These are phyloP conservation scores for Candida ovalis DNA, from an alignment of 805 yeast genomes.

Conservation along the genomic window DNA sequence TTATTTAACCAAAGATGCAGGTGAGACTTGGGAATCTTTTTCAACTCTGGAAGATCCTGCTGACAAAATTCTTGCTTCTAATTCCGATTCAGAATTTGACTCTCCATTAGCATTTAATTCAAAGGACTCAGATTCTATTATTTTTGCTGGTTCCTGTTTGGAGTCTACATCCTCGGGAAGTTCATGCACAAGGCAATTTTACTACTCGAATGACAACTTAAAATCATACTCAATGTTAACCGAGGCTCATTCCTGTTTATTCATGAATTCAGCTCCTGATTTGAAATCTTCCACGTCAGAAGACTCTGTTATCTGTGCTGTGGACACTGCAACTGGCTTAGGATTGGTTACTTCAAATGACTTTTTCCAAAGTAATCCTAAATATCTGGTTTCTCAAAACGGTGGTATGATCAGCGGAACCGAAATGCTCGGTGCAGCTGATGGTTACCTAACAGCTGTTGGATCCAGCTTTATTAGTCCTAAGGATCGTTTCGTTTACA, in stretches of 20 bases:
- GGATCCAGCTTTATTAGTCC: slow-evolving; percentile 26
- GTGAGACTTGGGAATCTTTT: slow-evolving; percentile 39
- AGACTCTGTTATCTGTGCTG: slow-evolving; percentile 40
- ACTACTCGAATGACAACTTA: slow-evolving; percentile 45
- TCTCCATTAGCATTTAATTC: slow-evolving; percentile 37
- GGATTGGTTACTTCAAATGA: slow-evolving; percentile 39
- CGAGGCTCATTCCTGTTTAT: slow-evolving; percentile 32
- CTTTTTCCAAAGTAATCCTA: slow-evolving; percentile 36
- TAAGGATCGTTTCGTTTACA: slow-evolving; percentile 24
- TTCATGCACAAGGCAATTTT: slow-evolving; percentile 35
- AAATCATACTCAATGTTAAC: slow-evolving; percentile 27
- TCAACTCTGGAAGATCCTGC: slow-evolving; percentile 29
- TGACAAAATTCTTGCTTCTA: slow-evolving; percentile 20
- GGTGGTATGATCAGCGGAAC: slow-evolving; percentile 32
- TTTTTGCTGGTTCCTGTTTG: slow-evolving; percentile 38
- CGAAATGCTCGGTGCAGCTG: slow-evolving; percentile 32
- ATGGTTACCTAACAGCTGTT: slow-evolving; percentile 34
- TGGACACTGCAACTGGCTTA: slow-evolving; percentile 38
- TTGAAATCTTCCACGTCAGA: slow-evolving; percentile 26
- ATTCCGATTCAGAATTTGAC: slow-evolving; percentile 11
- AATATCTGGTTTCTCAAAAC: slow-evolving; percentile 26
- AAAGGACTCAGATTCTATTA: slow-evolving; percentile 31
- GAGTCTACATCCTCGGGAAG: slow-evolving; percentile 7
- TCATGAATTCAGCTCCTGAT: slow-evolving; percentile 26
- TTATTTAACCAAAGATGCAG: slow-evolving; percentile 38